Evolutionary conservation across 23 red algal genomes (phyloP).

Genomic region (Gracilaria domingensis): DNA sequence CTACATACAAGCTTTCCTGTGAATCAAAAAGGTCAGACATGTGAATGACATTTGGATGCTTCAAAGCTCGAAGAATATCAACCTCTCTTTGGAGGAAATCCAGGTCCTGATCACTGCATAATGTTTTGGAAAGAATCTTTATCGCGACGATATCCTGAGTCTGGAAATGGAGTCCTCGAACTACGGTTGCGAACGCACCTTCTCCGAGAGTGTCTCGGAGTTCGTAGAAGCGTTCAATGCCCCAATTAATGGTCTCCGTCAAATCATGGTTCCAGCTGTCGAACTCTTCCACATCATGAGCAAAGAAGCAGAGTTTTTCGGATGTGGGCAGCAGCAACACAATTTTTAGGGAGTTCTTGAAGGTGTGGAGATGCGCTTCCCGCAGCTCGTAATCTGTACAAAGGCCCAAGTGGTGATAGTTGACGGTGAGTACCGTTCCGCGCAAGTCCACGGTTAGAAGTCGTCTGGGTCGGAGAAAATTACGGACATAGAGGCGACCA

Average conservation of each 20-base stretch:
- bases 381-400: slow-evolving; percentile 18
- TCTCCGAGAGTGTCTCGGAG: slow-evolving; percentile 60
- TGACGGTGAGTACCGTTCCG: slow-evolving; percentile 14
- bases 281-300: slow-evolving; percentile 48
- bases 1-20: slow-evolving; percentile 69
- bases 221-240: slow-evolving; percentile 70
- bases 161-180: slow-evolving; percentile 49
- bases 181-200: slow-evolving; percentile 74
- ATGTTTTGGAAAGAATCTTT: slow-evolving; percentile 76
- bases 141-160: slow-evolving; percentile 77
- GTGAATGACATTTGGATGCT: slow-evolving; percentile 68
- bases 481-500: slow-evolving; percentile 23
- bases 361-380: slow-evolving; percentile 24
- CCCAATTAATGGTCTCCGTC: slow-evolving; percentile 53
- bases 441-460: slow-evolving; percentile 16
- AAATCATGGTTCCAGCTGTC: slow-evolving; percentile 48
- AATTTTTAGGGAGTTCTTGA: slow-evolving; percentile 15
- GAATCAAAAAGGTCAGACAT: slow-evolving; percentile 84
- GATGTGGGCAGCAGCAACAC: slow-evolving; percentile 4
- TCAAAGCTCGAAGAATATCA: slow-evolving; percentile 53
- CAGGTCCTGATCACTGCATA: slow-evolving; percentile 51
- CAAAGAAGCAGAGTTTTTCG: slow-evolving; percentile 66
- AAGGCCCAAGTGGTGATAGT: slow-evolving; percentile 15
- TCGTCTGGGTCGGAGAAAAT: slow-evolving; percentile 35
- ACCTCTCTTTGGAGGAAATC: slow-evolving; percentile 77